Evolutionary conservation across 2,329 filamentous ascomycete genomes (phyloP).

Genomic region (Escovopsis sp.): DNA sequence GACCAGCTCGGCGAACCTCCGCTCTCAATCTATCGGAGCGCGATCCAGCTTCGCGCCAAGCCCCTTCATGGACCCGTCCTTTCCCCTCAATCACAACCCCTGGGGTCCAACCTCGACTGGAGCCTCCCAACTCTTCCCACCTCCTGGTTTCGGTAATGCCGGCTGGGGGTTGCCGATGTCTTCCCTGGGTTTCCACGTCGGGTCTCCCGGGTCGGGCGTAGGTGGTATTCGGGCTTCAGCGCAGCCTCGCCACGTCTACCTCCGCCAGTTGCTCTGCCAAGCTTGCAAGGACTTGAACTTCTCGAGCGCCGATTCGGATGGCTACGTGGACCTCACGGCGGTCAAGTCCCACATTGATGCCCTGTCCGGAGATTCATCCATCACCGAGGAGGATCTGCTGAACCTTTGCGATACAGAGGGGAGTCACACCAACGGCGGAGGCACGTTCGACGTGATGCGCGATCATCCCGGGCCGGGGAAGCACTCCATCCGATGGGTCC

Average conservation of each 20-base stretch:
- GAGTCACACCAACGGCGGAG: constrained; percentile 72
- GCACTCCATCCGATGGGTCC: constrained; percentile 38
- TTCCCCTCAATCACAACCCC: constrained; percentile 22
- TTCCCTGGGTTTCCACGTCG: constrained; percentile 20
- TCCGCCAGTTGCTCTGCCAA: constrained; percentile 62
- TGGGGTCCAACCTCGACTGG: constrained; percentile 25
- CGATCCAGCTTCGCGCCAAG: constrained; percentile 26
- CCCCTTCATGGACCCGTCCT: constrained; percentile 28
- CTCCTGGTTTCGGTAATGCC: constrained; percentile 31
- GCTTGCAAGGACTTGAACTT: constrained; percentile 53
- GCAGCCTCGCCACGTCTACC: constrained; percentile 50
- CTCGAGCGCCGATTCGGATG: constrained; percentile 31
- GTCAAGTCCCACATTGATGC: constrained; percentile 53
- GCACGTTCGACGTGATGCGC: constrained; percentile 60
- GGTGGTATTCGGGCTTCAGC: constrained; percentile 19
- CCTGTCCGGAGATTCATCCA: constrained; percentile 25
- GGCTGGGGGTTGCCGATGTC: constrained; percentile 23
- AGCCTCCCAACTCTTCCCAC: constrained; percentile 24
- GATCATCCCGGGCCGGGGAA: constrained; percentile 26
- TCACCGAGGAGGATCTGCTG: constrained; percentile 52
- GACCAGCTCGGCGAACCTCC: constrained; percentile 18
- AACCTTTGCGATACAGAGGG: constrained; percentile 87
- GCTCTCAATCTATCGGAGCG: constrained; percentile 38
- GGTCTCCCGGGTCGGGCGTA: constrained; percentile 17
- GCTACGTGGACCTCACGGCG: constrained; percentile 54